Evolutionary conservation across 1,284 basidiomycete genomes (phyloP).

Genomic region (Rhodotorula sp.): DNA sequence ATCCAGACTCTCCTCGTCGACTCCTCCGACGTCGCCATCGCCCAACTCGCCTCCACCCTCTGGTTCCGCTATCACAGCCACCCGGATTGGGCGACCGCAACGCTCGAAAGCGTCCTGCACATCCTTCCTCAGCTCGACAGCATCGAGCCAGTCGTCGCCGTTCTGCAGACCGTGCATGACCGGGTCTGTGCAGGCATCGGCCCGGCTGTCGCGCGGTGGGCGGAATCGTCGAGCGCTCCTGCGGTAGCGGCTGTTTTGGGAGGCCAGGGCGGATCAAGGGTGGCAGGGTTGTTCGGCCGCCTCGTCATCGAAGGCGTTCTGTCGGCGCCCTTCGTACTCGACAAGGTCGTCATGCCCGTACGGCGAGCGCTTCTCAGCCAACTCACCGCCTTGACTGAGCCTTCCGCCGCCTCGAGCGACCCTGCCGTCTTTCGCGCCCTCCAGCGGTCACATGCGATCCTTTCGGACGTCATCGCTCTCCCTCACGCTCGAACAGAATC

Average conservation of each 20-base stretch:
- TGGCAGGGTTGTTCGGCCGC: conserved; percentile 13
- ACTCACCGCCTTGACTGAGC: background rate
- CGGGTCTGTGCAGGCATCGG: conserved; percentile 18
- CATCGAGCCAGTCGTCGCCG: background rate
- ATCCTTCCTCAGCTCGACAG: conserved; percentile 14
- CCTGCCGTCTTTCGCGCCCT: conserved; percentile 1
- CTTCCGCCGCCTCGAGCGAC: background rate
- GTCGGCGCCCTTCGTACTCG: conserved; percentile 6
- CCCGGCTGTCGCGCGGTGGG: conserved; percentile 16
- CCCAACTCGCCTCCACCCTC: conserved; percentile 51
- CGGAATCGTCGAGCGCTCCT: background rate
- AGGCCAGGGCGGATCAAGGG: background rate
- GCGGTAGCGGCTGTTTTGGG: conserved; percentile 12
- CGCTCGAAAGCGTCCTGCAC: conserved; percentile 70
- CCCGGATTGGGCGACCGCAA: conserved; percentile 70
- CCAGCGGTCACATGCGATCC: conserved; percentile 2
- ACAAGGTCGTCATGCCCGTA: conserved; percentile 15
- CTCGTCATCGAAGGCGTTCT: conserved; percentile 26
- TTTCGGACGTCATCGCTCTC: conserved; percentile 10
- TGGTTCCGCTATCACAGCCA: conserved; percentile 73
- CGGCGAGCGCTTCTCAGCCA: conserved; percentile 14
- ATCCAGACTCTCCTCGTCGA: conserved; percentile 34
- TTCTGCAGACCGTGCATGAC: conserved; percentile 26
- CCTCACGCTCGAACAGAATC: background rate
- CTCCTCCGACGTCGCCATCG: conserved; percentile 14